Conservation (phyloP, 805 yeast species). For the Ogataea wickerhamii region DNA sequence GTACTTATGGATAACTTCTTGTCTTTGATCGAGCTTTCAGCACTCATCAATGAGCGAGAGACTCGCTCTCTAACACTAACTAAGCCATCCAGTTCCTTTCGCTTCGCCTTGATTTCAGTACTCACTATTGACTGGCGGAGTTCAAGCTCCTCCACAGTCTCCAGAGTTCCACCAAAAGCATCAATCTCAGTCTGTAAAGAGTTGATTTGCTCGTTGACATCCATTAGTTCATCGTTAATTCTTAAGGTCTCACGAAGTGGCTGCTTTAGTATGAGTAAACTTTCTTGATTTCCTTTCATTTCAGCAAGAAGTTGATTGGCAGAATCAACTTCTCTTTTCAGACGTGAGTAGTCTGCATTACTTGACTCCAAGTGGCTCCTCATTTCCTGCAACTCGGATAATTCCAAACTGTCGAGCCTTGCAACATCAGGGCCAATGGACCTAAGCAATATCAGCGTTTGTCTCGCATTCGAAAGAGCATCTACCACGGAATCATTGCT, state of each 20-base stretch:
- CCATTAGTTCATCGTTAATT: conserved; percentile 30
- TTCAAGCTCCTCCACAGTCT: conserved; percentile 47
- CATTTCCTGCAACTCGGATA: conserved; percentile 2
- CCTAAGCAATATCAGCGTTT: conserved; percentile 26
- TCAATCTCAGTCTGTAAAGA: conserved; percentile 15
- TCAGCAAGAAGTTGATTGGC: neutral
- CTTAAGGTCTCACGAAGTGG: conserved; percentile 36
- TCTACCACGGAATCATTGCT: conserved; percentile 16
- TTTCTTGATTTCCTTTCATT: neutral
- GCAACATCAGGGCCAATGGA: conserved; percentile 29
- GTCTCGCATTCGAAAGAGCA: conserved; percentile 27
- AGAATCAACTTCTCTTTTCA: neutral
- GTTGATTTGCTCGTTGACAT: conserved; percentile 25
- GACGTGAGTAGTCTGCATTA: neutral
- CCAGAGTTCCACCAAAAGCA: conserved; percentile 20
- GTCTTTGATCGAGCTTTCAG: conserved; percentile 53
- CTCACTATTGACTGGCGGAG: conserved; percentile 36
- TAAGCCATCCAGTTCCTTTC: conserved; percentile 34
- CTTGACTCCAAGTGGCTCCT: neutral
- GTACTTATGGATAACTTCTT: conserved; percentile 48
- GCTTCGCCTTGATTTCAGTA: conserved; percentile 36
- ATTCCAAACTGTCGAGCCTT: conserved; percentile 12
- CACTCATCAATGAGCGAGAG: conserved; percentile 40
- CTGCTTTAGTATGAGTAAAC: conserved; percentile 6
- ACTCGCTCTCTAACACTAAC: conserved; percentile 42